phyloP scores from a whole-genome alignment of 192 early-diverging fungal species.

The Polychytrium aggregatum region DNA sequence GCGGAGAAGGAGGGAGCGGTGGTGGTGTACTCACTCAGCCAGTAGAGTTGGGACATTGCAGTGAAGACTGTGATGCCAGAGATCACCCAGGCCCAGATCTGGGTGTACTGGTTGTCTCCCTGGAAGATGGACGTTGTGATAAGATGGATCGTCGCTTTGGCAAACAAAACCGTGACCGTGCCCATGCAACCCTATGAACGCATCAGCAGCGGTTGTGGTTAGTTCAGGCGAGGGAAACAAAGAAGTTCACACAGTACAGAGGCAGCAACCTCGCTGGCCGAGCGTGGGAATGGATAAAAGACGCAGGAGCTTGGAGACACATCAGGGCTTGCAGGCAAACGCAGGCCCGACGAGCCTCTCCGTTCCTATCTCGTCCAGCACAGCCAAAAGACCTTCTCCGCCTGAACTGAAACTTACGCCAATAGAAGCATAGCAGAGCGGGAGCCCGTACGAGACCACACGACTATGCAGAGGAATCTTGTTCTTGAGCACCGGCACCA shows the following conservation, averaged over 20 bases:
- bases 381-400: not conserved
- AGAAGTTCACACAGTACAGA: no score
- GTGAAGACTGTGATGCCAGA: conserved; percentile 60
- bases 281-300: no score
- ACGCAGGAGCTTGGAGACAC: no score
- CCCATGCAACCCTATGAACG: conserved; percentile 60
- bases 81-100: conserved; percentile 53
- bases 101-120: conserved; percentile 63
- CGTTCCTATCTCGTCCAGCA: not conserved
- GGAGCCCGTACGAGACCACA: conserved; percentile 46
- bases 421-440: conserved; percentile 59
- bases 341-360: not conserved
- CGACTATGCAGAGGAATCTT: conserved; percentile 28
- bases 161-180: conserved; percentile 65
- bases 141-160: conserved; percentile 69
- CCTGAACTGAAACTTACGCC: conserved; percentile 28
- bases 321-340: not conserved
- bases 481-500: conserved; percentile 28
- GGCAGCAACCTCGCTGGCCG: no score
- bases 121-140: conserved; percentile 51
- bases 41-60: conserved; percentile 68
- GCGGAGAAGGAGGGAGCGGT: no score
- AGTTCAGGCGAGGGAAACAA: not conserved
- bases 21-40: no score
- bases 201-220: not conserved